These are phyloP conservation scores for Podochytrium sp. DNA, from an alignment of 192 early-diverging fungal species.

Conservation along the genomic window DNA sequence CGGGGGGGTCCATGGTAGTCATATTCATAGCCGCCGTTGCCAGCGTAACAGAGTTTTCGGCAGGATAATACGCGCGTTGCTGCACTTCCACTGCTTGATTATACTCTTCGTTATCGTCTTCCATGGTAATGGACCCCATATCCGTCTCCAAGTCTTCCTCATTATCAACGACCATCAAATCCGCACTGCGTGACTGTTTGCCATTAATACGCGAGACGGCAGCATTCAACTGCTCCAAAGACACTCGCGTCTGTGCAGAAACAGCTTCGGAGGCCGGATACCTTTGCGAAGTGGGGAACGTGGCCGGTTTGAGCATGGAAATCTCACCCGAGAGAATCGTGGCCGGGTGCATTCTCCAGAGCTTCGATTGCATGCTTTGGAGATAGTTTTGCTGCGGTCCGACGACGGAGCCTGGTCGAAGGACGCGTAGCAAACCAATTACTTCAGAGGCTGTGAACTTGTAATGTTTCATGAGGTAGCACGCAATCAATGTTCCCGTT, in stretches of 20 bases:
- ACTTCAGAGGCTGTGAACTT: slow-evolving; percentile 68
- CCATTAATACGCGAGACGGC: background rate
- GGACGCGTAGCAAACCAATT: slow-evolving; percentile 65
- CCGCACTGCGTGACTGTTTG: background rate
- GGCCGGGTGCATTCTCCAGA: slow-evolving; percentile 55
- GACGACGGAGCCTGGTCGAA: slow-evolving; percentile 72
- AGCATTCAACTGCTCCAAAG: background rate
- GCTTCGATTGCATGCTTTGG: slow-evolving; percentile 54
- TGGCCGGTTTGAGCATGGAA: slow-evolving; percentile 43
- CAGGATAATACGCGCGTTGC: background rate
- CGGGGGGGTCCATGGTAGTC: slow-evolving; percentile 24
- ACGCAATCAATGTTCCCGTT: slow-evolving; percentile 61
- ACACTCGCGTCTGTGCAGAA: background rate
- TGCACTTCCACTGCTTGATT: background rate
- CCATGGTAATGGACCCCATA: slow-evolving; percentile 9
- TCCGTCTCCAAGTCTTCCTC: slow-evolving; percentile 5
- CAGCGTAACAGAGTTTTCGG: slow-evolving; percentile 8
- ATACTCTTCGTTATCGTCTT: background rate
- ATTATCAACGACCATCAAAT: slow-evolving; percentile 24
- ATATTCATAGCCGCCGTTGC: slow-evolving; percentile 23
- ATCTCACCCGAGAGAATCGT: slow-evolving; percentile 40
- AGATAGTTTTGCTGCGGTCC: slow-evolving; percentile 80
- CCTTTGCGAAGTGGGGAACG: slow-evolving; percentile 34
- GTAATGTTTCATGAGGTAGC: slow-evolving; percentile 73
- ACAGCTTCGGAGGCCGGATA: slow-evolving; percentile 10